Base-by-base conservation (phyloP, 1,284 basidiomycete species). In the Ustilago hordei region DNA sequence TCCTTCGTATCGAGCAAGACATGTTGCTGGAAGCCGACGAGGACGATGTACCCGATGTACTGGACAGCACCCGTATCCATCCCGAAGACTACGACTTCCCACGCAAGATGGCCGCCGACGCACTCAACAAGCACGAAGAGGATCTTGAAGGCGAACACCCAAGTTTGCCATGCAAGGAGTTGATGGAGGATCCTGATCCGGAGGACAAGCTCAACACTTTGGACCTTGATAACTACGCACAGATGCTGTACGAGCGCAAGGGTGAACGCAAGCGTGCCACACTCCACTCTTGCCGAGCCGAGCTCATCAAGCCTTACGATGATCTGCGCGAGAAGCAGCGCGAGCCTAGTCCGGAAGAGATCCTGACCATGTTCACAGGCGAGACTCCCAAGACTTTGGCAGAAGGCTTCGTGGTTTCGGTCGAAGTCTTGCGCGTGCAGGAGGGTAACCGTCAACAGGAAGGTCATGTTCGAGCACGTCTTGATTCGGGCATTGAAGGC, bases 71-170 rank as follows among this genome's bases (percentile, higher is more conserved):
- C 28, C 93, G 97, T 15, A 95, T 99, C 72, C 97, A 99, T 86
- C 95, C 95, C 0, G 95, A 98, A 86, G 96, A 99, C 87, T 99
- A 99, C 86, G 95, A 98, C 82, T 90, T 98, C 62, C 96, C 97
- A 1, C 92, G 95, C 53, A 98, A 99, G 88, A 98, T 99, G 95
- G 96, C 97, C 39, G 94, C 94, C 12, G 96, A 98, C 86, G 95
- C 96, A 8, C 90, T 98, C 31, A 96, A 98, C 83, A 90, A 95
- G 38, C 82, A 84, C 70, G 84, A 83, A 56, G 84, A 85, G 70
- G 84, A 85, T 64, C 70, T 84, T 36, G 83, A 84, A 41, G 79
- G 78, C 47, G 79, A 83, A 65, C 83, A 85, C 41, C 67, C 79
- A 8, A 83, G 81, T 60, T 36, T 80, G 57, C 78, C 81, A 9